Conservation (phyloP, 2,329 filamentous ascomycete genomes). For the Stenocarpella maydis region DNA sequence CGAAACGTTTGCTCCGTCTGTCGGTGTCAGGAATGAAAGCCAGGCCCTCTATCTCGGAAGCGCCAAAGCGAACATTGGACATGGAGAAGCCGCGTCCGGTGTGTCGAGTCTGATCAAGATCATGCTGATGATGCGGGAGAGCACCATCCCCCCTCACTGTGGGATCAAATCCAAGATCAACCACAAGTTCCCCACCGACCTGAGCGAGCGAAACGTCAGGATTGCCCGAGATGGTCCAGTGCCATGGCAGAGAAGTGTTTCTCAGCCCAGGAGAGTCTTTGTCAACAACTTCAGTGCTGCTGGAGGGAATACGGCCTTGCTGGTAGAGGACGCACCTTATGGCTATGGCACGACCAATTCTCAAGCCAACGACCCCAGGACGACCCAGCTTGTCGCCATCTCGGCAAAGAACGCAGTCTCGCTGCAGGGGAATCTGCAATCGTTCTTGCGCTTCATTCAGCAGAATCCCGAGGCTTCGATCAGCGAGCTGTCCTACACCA, state of each 20-base stretch:
- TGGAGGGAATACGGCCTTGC: constrained; percentile 73
- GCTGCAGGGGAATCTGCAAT: constrained; percentile 66
- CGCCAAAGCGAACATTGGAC: constrained; percentile 52
- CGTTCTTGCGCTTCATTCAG: constrained; percentile 62
- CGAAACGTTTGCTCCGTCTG: constrained; percentile 56
- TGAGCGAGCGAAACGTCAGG: constrained; percentile 12
- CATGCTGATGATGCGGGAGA: constrained; percentile 37
- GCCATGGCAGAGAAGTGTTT: constrained; percentile 56
- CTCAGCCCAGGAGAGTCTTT: constrained; percentile 57
- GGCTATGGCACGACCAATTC: constrained; percentile 33
- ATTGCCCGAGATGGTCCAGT: constrained; percentile 59
- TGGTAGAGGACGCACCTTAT: constrained; percentile 66
- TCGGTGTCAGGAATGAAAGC: constrained; percentile 49
- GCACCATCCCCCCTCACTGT: constrained; percentile 36
- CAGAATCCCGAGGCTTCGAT: constrained; percentile 58
- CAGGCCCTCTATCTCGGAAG: constrained; percentile 66
- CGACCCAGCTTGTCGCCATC: constrained; percentile 63
- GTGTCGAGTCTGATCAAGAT: constrained; percentile 37
- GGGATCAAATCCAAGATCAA: constrained; percentile 39
- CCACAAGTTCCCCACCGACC: constrained; percentile 40
- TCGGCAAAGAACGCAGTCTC: constrained; percentile 63
- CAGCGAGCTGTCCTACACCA: constrained; percentile 69
- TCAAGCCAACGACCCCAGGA: constrained; percentile 58
- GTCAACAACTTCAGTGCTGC: constrained; percentile 51
- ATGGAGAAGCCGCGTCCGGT: constrained; percentile 37